These are phyloP conservation scores for Asterophora parasitica DNA, from an alignment of 768 basidiomycete genomes.

Conservation along the genomic window DNA sequence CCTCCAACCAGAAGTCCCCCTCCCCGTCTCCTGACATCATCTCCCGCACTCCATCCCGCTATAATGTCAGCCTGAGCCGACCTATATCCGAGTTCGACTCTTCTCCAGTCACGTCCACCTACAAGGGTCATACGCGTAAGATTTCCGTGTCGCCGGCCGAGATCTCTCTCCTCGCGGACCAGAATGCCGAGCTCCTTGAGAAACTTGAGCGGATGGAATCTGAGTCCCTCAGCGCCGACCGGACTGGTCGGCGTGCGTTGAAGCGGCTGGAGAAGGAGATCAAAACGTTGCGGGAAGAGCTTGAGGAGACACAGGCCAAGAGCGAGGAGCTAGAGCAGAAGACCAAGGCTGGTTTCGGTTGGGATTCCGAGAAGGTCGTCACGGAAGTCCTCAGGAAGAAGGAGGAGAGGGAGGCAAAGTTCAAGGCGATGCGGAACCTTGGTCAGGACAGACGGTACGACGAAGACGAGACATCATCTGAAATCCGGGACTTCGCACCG, in stretches of 20 bases:
- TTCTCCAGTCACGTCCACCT: constrained; percentile 17
- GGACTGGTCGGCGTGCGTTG: constrained; percentile 62
- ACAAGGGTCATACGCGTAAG: constrained; percentile 35
- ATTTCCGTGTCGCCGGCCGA: constrained; percentile 67
- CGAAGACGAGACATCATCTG: constrained; percentile 23
- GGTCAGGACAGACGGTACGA: constrained; percentile 25
- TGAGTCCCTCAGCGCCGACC: constrained; percentile 64
- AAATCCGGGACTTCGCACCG: constrained; percentile 60
- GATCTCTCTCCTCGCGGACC: constrained; percentile 68
- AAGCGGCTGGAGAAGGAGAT: constrained; percentile 79
- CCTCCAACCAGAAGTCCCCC: constrained; percentile 35
- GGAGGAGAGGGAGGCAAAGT: constrained; percentile 48
- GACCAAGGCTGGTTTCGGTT: constrained; percentile 36
- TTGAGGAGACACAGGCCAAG: constrained; percentile 69
- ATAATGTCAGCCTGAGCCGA: constrained; percentile 23
- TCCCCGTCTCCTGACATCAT: constrained; percentile 34
- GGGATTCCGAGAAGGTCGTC: constrained; percentile 35
- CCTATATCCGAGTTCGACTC: constrained; percentile 18
- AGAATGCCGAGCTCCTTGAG: constrained; percentile 74
- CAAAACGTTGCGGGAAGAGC: constrained; percentile 61
- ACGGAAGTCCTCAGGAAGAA: constrained; percentile 43
- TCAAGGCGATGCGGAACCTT: constrained; percentile 46
- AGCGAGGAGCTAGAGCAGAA: constrained; percentile 71
- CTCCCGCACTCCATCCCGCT: constrained; percentile 21
- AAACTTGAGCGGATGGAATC: constrained; percentile 74